Evolutionary conservation across 805 yeast species (phyloP).

Genomic region (Wickerhamomyces xylosicus): DNA sequence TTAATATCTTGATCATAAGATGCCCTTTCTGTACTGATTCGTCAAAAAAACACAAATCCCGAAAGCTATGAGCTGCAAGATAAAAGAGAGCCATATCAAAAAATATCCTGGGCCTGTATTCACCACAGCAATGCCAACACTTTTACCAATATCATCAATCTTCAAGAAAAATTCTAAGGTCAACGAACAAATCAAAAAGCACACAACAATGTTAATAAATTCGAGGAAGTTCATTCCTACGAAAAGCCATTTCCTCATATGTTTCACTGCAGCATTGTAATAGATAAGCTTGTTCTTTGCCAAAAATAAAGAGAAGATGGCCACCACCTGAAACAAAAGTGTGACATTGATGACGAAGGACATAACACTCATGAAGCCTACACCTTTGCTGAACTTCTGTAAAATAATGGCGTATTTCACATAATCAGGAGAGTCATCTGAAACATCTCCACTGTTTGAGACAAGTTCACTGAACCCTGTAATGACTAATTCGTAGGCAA

Average conservation of each 20-base stretch:
- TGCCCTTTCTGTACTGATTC: constrained; percentile 11
- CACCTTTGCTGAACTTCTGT: constrained; percentile 17
- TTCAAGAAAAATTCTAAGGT: constrained; percentile 15
- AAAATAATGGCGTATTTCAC: constrained; percentile 18
- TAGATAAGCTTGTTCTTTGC: background rate
- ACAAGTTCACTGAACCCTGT: constrained; percentile 15
- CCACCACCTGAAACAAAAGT: background rate
- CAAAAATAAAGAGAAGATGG: constrained; percentile 3
- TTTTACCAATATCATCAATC: constrained; percentile 9
- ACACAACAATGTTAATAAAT: constrained; percentile 7
- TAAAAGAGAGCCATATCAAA: constrained; percentile 13
- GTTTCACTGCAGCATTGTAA: background rate
- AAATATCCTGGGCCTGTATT: constrained; percentile 11
- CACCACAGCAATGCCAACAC: constrained; percentile 18
- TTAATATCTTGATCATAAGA: constrained; percentile 2
- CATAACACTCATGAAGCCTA: constrained; percentile 11
- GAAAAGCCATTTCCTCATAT: constrained; percentile 5
- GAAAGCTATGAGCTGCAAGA: constrained; percentile 3
- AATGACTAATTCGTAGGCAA: constrained; percentile 27
- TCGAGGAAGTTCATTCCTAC: constrained; percentile 6
- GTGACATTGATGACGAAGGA: constrained; percentile 6
- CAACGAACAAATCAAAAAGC: constrained; percentile 15
- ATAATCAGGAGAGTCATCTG: constrained; percentile 8
- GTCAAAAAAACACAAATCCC: constrained; percentile 11
- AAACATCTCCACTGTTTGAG: constrained; percentile 10